Base-by-base conservation (phyloP, 306 rosid species). In the Sindora glabra region DNA sequence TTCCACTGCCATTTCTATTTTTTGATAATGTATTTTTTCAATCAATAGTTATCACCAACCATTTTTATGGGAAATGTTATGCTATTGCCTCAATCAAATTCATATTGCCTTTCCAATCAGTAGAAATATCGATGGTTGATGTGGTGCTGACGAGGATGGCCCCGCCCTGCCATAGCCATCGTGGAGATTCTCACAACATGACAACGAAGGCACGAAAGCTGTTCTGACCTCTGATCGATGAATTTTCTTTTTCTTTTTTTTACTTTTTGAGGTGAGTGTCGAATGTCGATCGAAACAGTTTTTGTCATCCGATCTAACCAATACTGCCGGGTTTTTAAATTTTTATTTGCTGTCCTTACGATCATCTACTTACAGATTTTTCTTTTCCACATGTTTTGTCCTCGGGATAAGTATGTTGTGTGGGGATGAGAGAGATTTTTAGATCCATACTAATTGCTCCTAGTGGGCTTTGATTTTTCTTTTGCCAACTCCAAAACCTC, bases 291-390 rank as follows among this genome's bases (percentile, higher is more conserved):
- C 46, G n/a, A n/a, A n/a, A n/a, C n/a, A n/a, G n/a, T n/a, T 33
- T 9, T 7, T 30, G 32, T 41, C 32, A 22, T 33, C 32, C 1
- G 33, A 48, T 48, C 33, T 11, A 23, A 48, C 24, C 10, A 12
- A 3, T 10, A 13, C 53, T 16, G 32, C 30, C 23, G 26, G 23
- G 21, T 34, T 55, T 9, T 33, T n/a, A 29, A n/a, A 4, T 7
- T 3, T 36, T 36, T 19, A 5, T 19, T 34, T 8, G 13, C 79
- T 37, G 47, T 47, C n/a, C 34, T 74, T 74, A 74, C 79, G 42
- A 68, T 70, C 74, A 74, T 74, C 74, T 74, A 67, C 62, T 65
- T 74, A 68, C 56, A 33, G 75, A 5, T 41, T 1, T 1, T 10
- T n/a, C 2, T 65, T 3, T 42, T 26, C n/a, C n/a, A n/a, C n/a